These are phyloP conservation scores for Aspergillus fijiensis DNA, from an alignment of 2,329 filamentous ascomycete species.

Conservation along the genomic window DNA sequence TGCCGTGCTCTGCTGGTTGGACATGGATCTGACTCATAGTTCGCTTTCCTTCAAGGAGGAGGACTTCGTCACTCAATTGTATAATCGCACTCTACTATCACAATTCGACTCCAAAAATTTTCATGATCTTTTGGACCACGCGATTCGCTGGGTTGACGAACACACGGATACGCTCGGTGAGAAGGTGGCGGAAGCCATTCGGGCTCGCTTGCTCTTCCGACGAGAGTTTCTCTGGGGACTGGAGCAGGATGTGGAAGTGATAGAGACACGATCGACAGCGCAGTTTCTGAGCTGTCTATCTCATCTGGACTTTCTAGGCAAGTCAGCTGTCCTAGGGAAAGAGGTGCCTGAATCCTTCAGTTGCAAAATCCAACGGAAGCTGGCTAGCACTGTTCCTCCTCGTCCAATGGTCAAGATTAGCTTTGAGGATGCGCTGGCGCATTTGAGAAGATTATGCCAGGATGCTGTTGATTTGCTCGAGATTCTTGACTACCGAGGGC, in stretches of 20 bases:
- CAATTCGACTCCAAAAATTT: slow-evolving; percentile 60
- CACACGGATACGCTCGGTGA: slow-evolving; percentile 34
- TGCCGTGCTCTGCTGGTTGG: background rate
- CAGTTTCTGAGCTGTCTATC: slow-evolving; percentile 36
- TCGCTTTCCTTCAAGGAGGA: slow-evolving; percentile 65
- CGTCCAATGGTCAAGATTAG: slow-evolving; percentile 78
- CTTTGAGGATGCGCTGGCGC: slow-evolving; percentile 68
- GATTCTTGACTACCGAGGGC: slow-evolving; percentile 66
- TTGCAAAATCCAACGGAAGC: slow-evolving; percentile 81
- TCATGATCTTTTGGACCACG: slow-evolving; percentile 54
- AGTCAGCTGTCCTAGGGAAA: slow-evolving; percentile 62
- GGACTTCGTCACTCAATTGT: slow-evolving; percentile 92
- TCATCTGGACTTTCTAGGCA: slow-evolving; percentile 56
- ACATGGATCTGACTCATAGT: background rate
- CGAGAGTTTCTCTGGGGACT: slow-evolving; percentile 48
- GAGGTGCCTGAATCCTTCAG: slow-evolving; percentile 79
- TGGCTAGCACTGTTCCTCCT: slow-evolving; percentile 92
- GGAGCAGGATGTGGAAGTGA: slow-evolving; percentile 35
- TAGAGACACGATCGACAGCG: slow-evolving; percentile 30
- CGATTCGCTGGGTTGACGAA: slow-evolving; percentile 52
- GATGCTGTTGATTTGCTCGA: slow-evolving; percentile 70
- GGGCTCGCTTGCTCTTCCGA: slow-evolving; percentile 65
- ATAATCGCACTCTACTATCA: slow-evolving; percentile 73
- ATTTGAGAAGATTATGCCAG: slow-evolving; percentile 68
- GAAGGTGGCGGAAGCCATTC: slow-evolving; percentile 56